Evolutionary conservation across 2,329 filamentous ascomycete species (phyloP).

Genomic region (Diaporthe batatas): DNA sequence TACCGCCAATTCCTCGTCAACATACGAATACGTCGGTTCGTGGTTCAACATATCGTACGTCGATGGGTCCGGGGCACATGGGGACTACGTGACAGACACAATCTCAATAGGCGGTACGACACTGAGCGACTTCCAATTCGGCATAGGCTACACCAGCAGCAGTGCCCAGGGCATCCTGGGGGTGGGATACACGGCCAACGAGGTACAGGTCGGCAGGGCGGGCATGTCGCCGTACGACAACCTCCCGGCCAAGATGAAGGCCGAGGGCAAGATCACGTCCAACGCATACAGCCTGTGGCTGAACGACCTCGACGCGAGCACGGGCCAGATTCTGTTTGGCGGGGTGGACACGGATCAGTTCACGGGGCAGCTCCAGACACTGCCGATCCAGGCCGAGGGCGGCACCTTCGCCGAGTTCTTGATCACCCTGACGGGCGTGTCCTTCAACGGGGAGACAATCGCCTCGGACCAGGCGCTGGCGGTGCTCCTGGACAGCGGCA

Average conservation of each 20-base stretch:
- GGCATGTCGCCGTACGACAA: conserved; percentile 73
- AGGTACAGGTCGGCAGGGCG: conserved; percentile 76
- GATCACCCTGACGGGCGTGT: conserved; percentile 75
- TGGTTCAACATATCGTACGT: conserved; percentile 91
- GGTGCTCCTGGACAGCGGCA: conserved; percentile 79
- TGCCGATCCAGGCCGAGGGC: conserved; percentile 72
- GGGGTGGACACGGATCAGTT: conserved; percentile 79
- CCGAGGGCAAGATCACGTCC: conserved; percentile 71
- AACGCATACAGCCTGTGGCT: conserved; percentile 82
- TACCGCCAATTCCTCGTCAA: conserved; percentile 77
- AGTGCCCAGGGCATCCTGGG: conserved; percentile 82
- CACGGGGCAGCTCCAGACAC: conserved; percentile 70
- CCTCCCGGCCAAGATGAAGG: conserved; percentile 74
- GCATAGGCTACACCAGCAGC: conserved; percentile 75
- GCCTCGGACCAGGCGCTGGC: conserved; percentile 66
- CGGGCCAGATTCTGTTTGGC: conserved; percentile 79
- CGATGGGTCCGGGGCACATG: conserved; percentile 81
- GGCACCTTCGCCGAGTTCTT: conserved; percentile 73
- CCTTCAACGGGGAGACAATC: conserved; percentile 58
- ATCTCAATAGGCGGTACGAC: conserved; percentile 69
- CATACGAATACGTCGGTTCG: conserved; percentile 79
- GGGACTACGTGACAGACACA: conserved; percentile 85
- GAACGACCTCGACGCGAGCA: conserved; percentile 76
- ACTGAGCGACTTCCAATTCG: conserved; percentile 75
- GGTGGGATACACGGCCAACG: conserved; percentile 85